Conservation (phyloP, 75 land plant genomes). For the Cunninghamia lanceolata region DNA sequence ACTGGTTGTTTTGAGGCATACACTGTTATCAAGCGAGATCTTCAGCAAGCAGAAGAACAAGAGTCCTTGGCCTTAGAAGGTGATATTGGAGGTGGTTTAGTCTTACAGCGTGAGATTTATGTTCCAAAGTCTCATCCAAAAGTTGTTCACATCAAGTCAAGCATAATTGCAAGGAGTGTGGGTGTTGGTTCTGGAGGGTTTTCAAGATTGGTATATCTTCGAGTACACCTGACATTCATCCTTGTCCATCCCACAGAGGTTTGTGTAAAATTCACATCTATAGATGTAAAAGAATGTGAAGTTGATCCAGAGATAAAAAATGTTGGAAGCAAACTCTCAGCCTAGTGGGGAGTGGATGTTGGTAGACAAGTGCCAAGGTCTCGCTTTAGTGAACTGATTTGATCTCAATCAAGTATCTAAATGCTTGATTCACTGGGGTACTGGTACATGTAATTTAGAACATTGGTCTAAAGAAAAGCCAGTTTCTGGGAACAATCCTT, state of each 20-base stretch:
- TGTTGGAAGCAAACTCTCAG: slow-evolving; percentile 49
- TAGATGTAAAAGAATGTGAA: slow-evolving; percentile 63
- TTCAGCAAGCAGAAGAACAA: slow-evolving; percentile 51
- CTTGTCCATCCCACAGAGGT: slow-evolving; percentile 72
- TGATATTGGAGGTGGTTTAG: slow-evolving; percentile 77
- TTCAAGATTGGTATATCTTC: slow-evolving; percentile 84
- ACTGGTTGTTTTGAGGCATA: slow-evolving; percentile 80
- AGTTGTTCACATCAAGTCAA: slow-evolving; percentile 49
- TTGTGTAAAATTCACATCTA: slow-evolving; percentile 56
- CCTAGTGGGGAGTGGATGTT: slow-evolving; percentile 94
- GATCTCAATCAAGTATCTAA: too few relatives aligned
- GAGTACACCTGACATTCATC: slow-evolving; percentile 74
- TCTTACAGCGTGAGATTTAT: slow-evolving; percentile 48
- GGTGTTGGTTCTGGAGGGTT: slow-evolving; percentile 97
- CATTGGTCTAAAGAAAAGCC: slow-evolving; percentile 87
- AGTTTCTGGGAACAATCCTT: slow-evolving; percentile 69
- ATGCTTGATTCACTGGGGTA: slow-evolving; percentile 78
- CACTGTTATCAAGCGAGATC: slow-evolving; percentile 29
- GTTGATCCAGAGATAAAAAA: slow-evolving; percentile 56
- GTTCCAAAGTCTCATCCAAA: slow-evolving; percentile 47
- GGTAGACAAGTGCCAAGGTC: too few relatives aligned
- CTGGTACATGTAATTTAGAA: slow-evolving; percentile 69
- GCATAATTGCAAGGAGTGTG: slow-evolving; percentile 63
- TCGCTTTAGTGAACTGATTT: too few relatives aligned
- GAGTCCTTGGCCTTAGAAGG: slow-evolving; percentile 38